A percentile compares a stretch with the other conserved stretches of the same genome.
phyloP scores from a whole-genome alignment of 2,329 filamentous ascomycete species.

The Penicillium sp. region DNA sequence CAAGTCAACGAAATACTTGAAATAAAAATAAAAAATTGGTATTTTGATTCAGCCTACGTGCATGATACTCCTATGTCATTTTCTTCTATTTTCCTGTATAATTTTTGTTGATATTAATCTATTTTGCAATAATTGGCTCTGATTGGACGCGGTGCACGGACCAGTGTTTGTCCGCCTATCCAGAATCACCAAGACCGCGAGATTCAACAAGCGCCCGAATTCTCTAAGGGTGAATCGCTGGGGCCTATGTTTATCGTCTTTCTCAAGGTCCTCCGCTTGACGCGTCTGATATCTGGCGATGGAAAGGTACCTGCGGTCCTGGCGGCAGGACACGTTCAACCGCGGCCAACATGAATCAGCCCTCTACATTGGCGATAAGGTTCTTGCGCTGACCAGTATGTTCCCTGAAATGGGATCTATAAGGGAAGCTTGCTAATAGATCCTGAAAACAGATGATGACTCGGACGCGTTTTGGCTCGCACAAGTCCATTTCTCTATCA shows the following conservation, averaged over 20 bases:
- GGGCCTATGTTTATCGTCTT: not conserved
- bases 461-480: constrained; percentile 95
- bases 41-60: too few relatives aligned
- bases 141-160: constrained; percentile 14
- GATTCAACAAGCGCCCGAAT: constrained; percentile 5
- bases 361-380: constrained; percentile 95
- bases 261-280: not conserved
- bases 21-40: too few relatives aligned
- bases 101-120: too few relatives aligned
- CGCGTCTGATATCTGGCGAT: constrained; percentile 45
- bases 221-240: constrained; percentile 5
- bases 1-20: too few relatives aligned
- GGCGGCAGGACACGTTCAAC: constrained; percentile 91
- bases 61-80: not conserved
- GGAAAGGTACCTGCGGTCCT: constrained; percentile 89
- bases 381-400: constrained; percentile 83
- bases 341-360: constrained; percentile 95
- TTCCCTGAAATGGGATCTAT: not conserved
- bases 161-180: constrained; percentile 20
- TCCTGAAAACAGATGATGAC: constrained; percentile 69
- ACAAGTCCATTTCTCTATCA: constrained; percentile 94
- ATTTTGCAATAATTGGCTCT: too few relatives aligned
- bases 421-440: constrained; percentile 5
- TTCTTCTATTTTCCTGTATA: not conserved
- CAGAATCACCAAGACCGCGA: constrained; percentile 14